phyloP scores from a whole-genome alignment of 805 yeast species.

The Barnettozyma vustinii region DNA sequence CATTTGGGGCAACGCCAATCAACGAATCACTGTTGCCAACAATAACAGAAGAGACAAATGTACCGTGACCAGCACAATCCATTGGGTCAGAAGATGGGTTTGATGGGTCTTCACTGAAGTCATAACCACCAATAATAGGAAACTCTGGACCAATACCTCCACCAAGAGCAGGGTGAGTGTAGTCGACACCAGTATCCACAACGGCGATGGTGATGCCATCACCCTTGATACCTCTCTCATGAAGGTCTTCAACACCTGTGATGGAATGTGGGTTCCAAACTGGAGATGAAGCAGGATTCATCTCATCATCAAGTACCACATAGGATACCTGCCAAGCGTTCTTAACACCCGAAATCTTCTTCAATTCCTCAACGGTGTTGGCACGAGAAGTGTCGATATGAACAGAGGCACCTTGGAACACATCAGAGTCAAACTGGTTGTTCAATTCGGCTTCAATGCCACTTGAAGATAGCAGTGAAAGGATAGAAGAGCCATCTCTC shows the following conservation, averaged over 20 bases:
- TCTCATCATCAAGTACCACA: slow-evolving; percentile 7
- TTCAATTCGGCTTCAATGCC: slow-evolving; percentile 10
- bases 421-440: slow-evolving; percentile 9
- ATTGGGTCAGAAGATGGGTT: slow-evolving; percentile 12
- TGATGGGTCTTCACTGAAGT: slow-evolving; percentile 5
- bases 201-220: slow-evolving; percentile 8
- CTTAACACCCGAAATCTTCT: slow-evolving; percentile 6
- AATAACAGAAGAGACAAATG: slow-evolving; percentile 16
- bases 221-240: slow-evolving; percentile 6
- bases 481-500: slow-evolving; percentile 7
- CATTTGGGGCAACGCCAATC: slow-evolving; percentile 15
- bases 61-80: slow-evolving; percentile 19
- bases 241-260: slow-evolving; percentile 7
- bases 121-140: slow-evolving; percentile 14
- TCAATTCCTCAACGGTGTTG: slow-evolving; percentile 9
- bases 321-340: slow-evolving; percentile 15
- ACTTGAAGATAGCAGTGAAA: background rate
- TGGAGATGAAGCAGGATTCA: slow-evolving; percentile 1
- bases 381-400: slow-evolving; percentile 3
- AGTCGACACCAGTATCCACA: slow-evolving; percentile 11
- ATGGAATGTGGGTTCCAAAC: slow-evolving; percentile 9
- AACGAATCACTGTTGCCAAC: slow-evolving; percentile 6
- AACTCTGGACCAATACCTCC: slow-evolving; percentile 11
- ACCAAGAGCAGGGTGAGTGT: slow-evolving; percentile 8
- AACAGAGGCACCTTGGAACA: slow-evolving; percentile 15